phyloP scores from a whole-genome alignment of 78 protist genomes.

The Protostelium mycophagum region DNA sequence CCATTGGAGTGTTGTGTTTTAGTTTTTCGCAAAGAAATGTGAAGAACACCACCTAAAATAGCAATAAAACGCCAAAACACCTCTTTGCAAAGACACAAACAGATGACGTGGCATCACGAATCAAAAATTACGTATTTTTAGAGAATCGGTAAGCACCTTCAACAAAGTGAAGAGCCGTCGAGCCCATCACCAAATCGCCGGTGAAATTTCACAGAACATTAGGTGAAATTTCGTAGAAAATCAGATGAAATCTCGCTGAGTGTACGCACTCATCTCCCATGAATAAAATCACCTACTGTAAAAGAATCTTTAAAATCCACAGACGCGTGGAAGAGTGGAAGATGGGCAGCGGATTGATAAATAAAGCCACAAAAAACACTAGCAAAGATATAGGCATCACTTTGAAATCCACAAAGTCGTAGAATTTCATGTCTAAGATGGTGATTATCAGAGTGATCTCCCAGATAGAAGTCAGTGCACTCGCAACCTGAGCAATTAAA shows the following conservation, averaged over 20 bases:
- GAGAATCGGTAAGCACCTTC: too few species aligned
- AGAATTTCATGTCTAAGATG: not conserved
- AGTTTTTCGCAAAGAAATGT: too few species aligned
- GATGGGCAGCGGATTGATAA: not conserved
- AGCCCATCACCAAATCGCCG: too few species aligned
- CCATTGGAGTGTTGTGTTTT: too few species aligned
- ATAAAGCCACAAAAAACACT: not conserved
- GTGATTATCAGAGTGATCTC: not conserved
- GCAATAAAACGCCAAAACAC: too few species aligned
- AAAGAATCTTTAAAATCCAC: not conserved
- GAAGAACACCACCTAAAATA: too few species aligned
- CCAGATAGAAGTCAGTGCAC: not conserved
- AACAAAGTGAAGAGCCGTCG: too few species aligned
- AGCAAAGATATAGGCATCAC: not conserved
- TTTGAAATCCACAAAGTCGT: not conserved
- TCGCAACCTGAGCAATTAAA: not conserved
- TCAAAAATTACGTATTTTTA: too few species aligned
- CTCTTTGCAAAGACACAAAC: too few species aligned
- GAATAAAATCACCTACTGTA: not conserved
- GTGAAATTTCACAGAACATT: too few species aligned
- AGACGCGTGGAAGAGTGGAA: not conserved
- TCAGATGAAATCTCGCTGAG: not conserved
- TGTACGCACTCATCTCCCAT: too few species aligned
- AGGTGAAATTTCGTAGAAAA: not conserved
- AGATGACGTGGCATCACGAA: too few species aligned